Conservation (phyloP, 495 filamentous ascomycete genomes). For the Xylaria longipes region DNA sequence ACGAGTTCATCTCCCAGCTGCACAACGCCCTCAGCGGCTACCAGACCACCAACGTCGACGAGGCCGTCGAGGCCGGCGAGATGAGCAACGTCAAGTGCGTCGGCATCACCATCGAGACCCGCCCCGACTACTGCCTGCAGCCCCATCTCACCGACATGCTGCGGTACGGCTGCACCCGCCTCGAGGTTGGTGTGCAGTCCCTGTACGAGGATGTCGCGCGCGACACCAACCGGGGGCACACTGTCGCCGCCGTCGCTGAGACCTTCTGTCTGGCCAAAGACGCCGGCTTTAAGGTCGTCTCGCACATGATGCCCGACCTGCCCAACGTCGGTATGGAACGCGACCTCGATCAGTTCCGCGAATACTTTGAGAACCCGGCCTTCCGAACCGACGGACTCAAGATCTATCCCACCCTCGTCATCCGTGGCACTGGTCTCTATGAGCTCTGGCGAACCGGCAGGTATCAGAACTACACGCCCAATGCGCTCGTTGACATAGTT, state of each 20-base stretch:
- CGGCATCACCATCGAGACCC: slow-evolving; percentile 96
- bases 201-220: slow-evolving; percentile 98
- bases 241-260: slow-evolving; percentile 90
- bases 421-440: slow-evolving; percentile 95
- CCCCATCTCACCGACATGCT: slow-evolving; percentile 93
- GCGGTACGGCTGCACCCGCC: slow-evolving; percentile 91
- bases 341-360: slow-evolving; percentile 93
- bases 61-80: slow-evolving; percentile 88
- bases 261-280: slow-evolving; percentile 96
- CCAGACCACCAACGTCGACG: slow-evolving; percentile 88
- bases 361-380: slow-evolving; percentile 96
- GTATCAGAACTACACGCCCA: slow-evolving; percentile 98
- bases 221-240: slow-evolving; percentile 97
- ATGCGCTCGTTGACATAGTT: slow-evolving; percentile 92
- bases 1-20: slow-evolving; percentile 91
- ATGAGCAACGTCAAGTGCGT: slow-evolving; percentile 97
- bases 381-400: slow-evolving; percentile 98
- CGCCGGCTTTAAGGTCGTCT: slow-evolving; percentile 97
- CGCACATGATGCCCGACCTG: slow-evolving; percentile 99
- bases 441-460: slow-evolving; percentile 96
- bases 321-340: slow-evolving; percentile 99
- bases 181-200: slow-evolving; percentile 95
- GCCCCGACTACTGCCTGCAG: slow-evolving; percentile 95
- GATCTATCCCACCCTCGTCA: slow-evolving; percentile 97
- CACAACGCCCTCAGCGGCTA: slow-evolving; percentile 97